These are phyloP conservation scores for Delonix regia DNA, from an alignment of 306 rosid genomes.

Conservation along the genomic window DNA sequence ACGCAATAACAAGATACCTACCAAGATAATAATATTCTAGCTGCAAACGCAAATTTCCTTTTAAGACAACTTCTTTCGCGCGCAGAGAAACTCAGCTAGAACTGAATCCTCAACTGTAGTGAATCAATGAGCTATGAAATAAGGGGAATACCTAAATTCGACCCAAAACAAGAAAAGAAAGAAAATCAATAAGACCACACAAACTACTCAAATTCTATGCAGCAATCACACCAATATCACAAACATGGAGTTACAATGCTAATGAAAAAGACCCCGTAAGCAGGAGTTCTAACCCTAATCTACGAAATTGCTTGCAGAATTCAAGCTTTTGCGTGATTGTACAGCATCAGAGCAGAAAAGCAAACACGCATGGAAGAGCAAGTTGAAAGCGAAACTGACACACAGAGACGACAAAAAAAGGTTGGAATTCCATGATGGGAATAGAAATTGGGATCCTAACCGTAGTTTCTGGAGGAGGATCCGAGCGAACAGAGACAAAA, in stretches of 20 bases:
- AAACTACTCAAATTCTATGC: constrained; percentile 3
- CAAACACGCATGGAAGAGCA: neutral
- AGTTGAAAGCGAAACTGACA: constrained; percentile 12
- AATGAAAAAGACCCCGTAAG: neutral
- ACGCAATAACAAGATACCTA: constrained; percentile 47
- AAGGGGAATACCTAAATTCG: constrained; percentile 47
- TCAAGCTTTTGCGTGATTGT: neutral
- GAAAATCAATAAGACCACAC: neutral
- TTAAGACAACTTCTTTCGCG: constrained; percentile 27
- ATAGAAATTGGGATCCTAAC: constrained; percentile 39
- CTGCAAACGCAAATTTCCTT: constrained; percentile 32
- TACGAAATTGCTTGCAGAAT: constrained; percentile 10
- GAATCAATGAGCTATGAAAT: constrained; percentile 38
- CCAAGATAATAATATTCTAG: constrained; percentile 23
- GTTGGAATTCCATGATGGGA: neutral
- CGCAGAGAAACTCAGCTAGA: constrained; percentile 26
- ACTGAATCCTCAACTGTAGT: constrained; percentile 41
- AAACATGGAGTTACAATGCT: neutral
- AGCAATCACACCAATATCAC: constrained; percentile 2
- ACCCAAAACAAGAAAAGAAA: neutral
- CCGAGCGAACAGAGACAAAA: constrained; percentile 44
- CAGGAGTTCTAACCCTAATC: constrained; percentile 38
- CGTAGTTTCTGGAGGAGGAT: constrained; percentile 45
- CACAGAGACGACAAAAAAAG: neutral
- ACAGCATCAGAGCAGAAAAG: neutral